A percentile compares a stretch with the other conserved stretches of the same genome.
Evolutionary conservation across 2,329 filamentous ascomycete species (phyloP).

Genomic region (Colletotrichum melonis): DNA sequence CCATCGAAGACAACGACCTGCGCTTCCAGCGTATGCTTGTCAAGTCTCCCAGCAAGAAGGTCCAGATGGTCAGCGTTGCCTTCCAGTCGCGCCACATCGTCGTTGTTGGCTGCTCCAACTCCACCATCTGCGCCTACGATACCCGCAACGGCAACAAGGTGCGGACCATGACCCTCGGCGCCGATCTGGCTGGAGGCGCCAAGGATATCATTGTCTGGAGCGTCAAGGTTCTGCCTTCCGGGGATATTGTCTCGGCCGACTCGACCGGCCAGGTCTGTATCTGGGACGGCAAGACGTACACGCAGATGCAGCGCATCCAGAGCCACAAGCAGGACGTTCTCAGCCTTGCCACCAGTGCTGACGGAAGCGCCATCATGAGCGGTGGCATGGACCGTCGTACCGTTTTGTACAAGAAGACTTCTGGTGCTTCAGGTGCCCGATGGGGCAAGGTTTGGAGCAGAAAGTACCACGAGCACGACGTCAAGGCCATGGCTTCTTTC

Average conservation of each 20-base stretch:
- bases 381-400: constrained; percentile 93
- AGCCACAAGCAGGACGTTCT: constrained; percentile 91
- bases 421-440: constrained; percentile 65
- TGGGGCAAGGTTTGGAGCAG: constrained; percentile 91
- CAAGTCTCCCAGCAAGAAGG: constrained; percentile 83
- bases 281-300: constrained; percentile 94
- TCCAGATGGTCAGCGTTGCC: constrained; percentile 88
- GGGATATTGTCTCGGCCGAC: constrained; percentile 93
- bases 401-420: constrained; percentile 79
- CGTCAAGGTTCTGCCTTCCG: constrained; percentile 86
- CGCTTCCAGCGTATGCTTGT: constrained; percentile 82
- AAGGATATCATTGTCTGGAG: constrained; percentile 94
- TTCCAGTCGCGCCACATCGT: constrained; percentile 88
- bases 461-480: constrained; percentile 91
- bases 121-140: constrained; percentile 92
- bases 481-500: constrained; percentile 92
- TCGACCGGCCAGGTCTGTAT: constrained; percentile 94
- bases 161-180: constrained; percentile 86
- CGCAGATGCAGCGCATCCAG: constrained; percentile 85
- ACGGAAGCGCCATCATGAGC: constrained; percentile 86
- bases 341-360: constrained; percentile 83
- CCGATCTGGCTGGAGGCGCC: constrained; percentile 78
- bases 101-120: constrained; percentile 95
- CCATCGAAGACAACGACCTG: constrained; percentile 85
- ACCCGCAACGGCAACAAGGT: constrained; percentile 81